Conservation (phyloP, 306 rosid genomes). For the Mucuna pruriens region DNA sequence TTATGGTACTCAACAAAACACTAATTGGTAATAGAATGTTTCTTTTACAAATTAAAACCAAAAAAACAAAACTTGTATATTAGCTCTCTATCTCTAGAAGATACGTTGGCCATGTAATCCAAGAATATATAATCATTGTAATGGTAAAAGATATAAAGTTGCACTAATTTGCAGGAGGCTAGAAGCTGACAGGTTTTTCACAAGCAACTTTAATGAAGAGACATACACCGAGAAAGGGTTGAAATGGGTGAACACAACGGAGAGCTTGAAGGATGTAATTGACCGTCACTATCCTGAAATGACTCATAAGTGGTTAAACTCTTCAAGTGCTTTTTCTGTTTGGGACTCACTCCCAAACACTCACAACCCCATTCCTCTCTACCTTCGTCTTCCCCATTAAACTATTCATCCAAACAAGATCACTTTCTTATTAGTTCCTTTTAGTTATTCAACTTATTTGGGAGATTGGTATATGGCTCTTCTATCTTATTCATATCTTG, state of each 20-base stretch:
- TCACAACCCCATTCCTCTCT: conserved; percentile 50
- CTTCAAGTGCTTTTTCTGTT: conserved; percentile 66
- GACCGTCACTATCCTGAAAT: conserved; percentile 63
- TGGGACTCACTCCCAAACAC: conserved; percentile 55
- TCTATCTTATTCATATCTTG: neutral
- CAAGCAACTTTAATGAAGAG: conserved; percentile 59
- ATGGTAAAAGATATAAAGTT: no score
- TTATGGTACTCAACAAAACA: neutral
- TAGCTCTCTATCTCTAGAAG: neutral
- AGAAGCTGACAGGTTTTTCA: conserved; percentile 68
- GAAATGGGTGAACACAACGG: conserved; percentile 66
- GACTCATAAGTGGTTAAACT: conserved; percentile 59
- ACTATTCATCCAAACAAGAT: neutral
- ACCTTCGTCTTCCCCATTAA: conserved; percentile 49
- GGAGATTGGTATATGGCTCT: neutral
- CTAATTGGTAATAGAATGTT: neutral
- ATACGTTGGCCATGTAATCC: no score
- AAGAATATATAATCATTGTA: no score
- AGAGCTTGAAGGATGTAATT: conserved; percentile 61
- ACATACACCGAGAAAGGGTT: conserved; percentile 58
- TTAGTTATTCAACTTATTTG: neutral
- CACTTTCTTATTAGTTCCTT: neutral
- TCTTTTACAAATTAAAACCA: neutral
- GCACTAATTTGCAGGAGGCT: conserved; percentile 48
- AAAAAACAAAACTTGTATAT: neutral